A percentile compares a stretch with the other conserved stretches of the same genome.
Conservation (phyloP, 2,329 filamentous ascomycete genomes). For the Apiospora pterosperma region DNA sequence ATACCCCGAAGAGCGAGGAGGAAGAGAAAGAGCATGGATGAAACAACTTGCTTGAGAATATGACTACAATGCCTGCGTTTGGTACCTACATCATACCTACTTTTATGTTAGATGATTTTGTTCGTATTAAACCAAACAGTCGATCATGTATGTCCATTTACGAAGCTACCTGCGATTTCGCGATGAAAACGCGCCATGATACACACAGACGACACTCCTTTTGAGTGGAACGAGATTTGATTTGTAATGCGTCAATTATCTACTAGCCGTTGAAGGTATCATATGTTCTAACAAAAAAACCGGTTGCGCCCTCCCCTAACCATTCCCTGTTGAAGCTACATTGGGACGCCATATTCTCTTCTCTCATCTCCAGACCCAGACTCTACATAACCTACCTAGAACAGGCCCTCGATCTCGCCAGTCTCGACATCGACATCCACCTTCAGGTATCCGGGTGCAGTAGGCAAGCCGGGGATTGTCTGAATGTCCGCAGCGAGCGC, state of each 20-base stretch:
- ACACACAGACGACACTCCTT: background rate
- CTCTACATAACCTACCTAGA: constrained; percentile 49
- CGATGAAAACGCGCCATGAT: no score
- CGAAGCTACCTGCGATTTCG: no score
- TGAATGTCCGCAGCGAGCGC: constrained; percentile 96
- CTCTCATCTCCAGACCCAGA: background rate
- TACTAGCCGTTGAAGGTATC: constrained; percentile 10
- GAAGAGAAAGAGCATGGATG: background rate
- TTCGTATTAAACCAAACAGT: no score
- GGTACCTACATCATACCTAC: background rate
- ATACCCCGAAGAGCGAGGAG: background rate
- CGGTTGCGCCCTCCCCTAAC: background rate
- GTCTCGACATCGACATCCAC: constrained; percentile 81
- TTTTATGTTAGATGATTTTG: background rate
- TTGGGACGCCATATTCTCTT: background rate
- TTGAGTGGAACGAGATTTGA: no score
- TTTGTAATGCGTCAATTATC: background rate
- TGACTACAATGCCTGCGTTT: background rate
- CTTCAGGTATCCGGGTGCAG: constrained; percentile 91
- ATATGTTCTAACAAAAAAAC: background rate
- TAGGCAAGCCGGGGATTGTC: constrained; percentile 93
- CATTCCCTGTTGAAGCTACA: background rate
- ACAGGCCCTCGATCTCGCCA: constrained; percentile 85
- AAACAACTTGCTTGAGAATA: background rate
- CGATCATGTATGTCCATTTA: no score